phyloP scores from a whole-genome alignment of 2,329 filamentous ascomycete species.

The Diplocarpon rosae region DNA sequence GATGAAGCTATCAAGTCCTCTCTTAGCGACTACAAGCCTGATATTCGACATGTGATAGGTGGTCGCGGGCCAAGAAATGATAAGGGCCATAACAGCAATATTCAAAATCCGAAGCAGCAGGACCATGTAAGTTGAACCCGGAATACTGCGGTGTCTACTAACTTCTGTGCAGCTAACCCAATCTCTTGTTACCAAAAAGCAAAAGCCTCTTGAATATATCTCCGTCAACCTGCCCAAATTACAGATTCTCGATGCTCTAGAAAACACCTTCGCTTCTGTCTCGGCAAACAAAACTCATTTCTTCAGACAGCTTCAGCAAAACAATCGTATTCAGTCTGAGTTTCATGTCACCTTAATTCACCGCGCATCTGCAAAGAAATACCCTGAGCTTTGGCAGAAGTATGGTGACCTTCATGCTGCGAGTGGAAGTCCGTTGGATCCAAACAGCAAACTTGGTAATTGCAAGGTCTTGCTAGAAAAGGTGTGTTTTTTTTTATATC shows the following conservation, averaged over 20 bases:
- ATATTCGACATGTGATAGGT: conserved; percentile 65
- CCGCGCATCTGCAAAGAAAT: conserved; percentile 47
- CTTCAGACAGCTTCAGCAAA: conserved; percentile 64
- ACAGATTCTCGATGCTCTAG: conserved; percentile 47
- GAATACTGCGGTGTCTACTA: background rate
- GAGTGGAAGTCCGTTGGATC: conserved; percentile 23
- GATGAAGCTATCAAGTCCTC: conserved; percentile 70
- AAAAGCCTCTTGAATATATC: conserved; percentile 53
- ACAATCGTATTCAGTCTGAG: conserved; percentile 63
- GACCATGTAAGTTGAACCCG: conserved; percentile 21
- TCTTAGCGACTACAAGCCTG: conserved; percentile 65
- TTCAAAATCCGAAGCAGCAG: conserved; percentile 29
- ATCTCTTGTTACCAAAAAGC: conserved; percentile 33
- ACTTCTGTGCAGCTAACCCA: conserved; percentile 14
- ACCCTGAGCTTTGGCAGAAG: conserved; percentile 63
- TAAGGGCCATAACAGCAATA: conserved; percentile 30
- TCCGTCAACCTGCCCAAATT: conserved; percentile 42
- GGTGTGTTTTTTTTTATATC: conserved; percentile 28
- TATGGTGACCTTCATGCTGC: conserved; percentile 51
- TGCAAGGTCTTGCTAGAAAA: conserved; percentile 55
- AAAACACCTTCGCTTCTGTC: conserved; percentile 54
- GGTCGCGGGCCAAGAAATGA: conserved; percentile 36
- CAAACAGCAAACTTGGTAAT: conserved; percentile 46
- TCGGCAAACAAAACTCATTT: conserved; percentile 46
- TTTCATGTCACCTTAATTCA: conserved; percentile 97